Evolutionary conservation across 2,329 filamentous ascomycete genomes (phyloP).

Genomic region (Phialophora chinensis): DNA sequence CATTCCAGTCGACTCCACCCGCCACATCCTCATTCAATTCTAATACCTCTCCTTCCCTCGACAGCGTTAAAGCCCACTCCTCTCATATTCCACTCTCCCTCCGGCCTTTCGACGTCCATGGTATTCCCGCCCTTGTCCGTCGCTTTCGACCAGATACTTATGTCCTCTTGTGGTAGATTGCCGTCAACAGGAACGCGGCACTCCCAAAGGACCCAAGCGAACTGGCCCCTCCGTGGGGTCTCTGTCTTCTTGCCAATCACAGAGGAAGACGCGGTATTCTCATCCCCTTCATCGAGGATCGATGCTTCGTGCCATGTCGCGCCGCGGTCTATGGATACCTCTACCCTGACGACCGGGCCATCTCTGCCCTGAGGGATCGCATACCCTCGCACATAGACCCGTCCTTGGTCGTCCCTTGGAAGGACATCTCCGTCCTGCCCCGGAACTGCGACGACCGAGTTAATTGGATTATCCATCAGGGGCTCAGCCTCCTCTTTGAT

Average conservation of each 20-base stretch:
- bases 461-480: constrained; percentile 62
- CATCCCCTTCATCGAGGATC: constrained; percentile 36
- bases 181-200: constrained; percentile 33
- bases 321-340: constrained; percentile 60
- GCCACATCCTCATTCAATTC: not conserved
- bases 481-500: constrained; percentile 59
- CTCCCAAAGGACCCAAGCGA: constrained; percentile 7
- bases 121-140: constrained; percentile 60
- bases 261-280: not conserved
- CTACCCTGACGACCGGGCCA: constrained; percentile 56
- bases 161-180: constrained; percentile 44
- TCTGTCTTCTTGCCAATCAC: not conserved
- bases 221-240: not conserved
- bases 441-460: constrained; percentile 60
- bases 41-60: constrained; percentile 47
- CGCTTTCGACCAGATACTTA: constrained; percentile 58
- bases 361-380: constrained; percentile 60
- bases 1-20: no score
- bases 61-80: constrained; percentile 67
- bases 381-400: constrained; percentile 59
- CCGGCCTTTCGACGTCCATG: constrained; percentile 49
- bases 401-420: constrained; percentile 45
- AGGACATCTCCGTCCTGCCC: constrained; percentile 50
- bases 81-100: constrained; percentile 62
- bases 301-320: constrained; percentile 57